Conservation (phyloP, 495 filamentous ascomycete species). For the Aspergillus indologenus region DNA sequence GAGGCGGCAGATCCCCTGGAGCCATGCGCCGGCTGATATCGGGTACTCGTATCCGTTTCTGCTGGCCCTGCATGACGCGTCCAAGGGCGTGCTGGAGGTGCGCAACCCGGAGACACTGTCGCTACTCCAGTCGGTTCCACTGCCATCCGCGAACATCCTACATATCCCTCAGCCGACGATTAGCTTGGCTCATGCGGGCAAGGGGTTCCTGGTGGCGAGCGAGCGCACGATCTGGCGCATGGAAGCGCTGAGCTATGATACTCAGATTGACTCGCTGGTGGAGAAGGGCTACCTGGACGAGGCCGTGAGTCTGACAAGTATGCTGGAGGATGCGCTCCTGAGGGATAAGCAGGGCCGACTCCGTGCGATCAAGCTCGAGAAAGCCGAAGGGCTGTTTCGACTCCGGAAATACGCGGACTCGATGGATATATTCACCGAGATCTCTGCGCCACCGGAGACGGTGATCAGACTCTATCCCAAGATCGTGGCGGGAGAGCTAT, state of each 20-base stretch:
- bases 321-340: conserved; percentile 90
- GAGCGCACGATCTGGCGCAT: conserved; percentile 93
- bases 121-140: conserved; percentile 75
- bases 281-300: conserved; percentile 78
- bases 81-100: conserved; percentile 85
- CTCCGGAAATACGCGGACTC: conserved; percentile 82
- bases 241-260: conserved; percentile 88
- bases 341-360: conserved; percentile 76
- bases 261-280: conserved; percentile 82
- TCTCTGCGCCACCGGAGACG: conserved; percentile 82
- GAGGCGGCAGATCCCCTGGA: conserved; percentile 87
- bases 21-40: conserved; percentile 78
- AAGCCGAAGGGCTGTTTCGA: conserved; percentile 81
- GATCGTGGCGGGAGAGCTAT: conserved; percentile 78
- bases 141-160: conserved; percentile 75
- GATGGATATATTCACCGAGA: conserved; percentile 84
- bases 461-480: conserved; percentile 84
- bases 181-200: conserved; percentile 88
- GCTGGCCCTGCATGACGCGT: conserved; percentile 75
- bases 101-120: conserved; percentile 89
- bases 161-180: conserved; percentile 94
- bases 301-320: conserved; percentile 79
- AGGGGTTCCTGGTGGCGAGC: conserved; percentile 87
- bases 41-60: conserved; percentile 97
- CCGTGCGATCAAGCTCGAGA: conserved; percentile 81